Evolutionary conservation across 2,329 filamentous ascomycete genomes (phyloP).

Genomic region (Pseudogymnoascus sp.): DNA sequence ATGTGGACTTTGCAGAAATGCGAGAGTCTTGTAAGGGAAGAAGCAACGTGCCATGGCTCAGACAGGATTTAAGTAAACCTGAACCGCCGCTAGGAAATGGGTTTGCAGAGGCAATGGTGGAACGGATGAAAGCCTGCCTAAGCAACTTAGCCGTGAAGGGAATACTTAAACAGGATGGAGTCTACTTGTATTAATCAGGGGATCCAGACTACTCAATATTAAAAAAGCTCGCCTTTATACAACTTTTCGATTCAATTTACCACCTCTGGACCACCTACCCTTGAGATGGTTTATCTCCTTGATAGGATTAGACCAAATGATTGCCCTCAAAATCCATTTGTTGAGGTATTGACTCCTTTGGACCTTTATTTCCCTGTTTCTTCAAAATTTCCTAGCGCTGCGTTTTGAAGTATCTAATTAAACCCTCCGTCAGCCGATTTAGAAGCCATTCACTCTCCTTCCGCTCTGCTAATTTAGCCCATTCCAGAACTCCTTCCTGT

Average conservation of each 20-base stretch:
- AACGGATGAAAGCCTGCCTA: constrained; percentile 19
- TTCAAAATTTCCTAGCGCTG: constrained; percentile 24
- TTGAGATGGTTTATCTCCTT: background rate
- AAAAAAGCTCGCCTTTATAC: no score
- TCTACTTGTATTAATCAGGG: constrained; percentile 17
- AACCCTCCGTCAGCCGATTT: constrained; percentile 58
- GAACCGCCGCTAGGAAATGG: constrained; percentile 19
- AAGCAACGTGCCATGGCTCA: constrained; percentile 21
- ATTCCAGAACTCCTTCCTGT: constrained; percentile 53
- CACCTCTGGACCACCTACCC: background rate
- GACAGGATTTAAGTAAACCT: constrained; percentile 18
- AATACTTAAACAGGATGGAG: constrained; percentile 18
- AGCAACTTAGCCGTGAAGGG: constrained; percentile 18
- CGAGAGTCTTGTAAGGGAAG: constrained; percentile 16
- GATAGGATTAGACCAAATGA: background rate
- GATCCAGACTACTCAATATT: background rate
- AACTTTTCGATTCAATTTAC: background rate
- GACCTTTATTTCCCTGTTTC: constrained; percentile 23
- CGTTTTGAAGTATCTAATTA: constrained; percentile 34
- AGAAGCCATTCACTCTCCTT: constrained; percentile 63
- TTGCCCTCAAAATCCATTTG: background rate
- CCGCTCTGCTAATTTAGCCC: constrained; percentile 60
- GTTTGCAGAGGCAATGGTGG: constrained; percentile 20
- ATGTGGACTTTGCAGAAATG: constrained; percentile 18
- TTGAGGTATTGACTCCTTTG: background rate